Base-by-base conservation (phyloP, 2,329 filamentous ascomycete species). In the Ampelomyces quisqualis region DNA sequence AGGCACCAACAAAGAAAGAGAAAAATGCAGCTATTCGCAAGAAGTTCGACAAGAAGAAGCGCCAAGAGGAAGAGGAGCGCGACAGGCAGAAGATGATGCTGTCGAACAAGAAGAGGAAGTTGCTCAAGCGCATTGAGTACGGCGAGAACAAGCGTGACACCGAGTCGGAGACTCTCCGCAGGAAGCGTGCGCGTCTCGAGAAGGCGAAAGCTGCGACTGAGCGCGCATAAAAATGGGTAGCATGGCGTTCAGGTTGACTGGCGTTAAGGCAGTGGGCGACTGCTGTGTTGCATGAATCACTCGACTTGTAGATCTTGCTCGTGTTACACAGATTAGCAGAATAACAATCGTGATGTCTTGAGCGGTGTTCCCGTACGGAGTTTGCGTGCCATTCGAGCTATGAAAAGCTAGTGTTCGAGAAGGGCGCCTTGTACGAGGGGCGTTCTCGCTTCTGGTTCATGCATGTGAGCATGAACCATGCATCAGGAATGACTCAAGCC, bases 11-110 rank as follows among this genome's bases (percentile, higher is more conserved):
- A 51, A 66, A 46, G 64, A 80, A 76, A 58, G 72, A 72, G 14
- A 81, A 84, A 54, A 86, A 88, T 55, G 84, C 81, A 11, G 80
- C 77, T 54, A 86, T 58, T 74, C 85, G 85, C 74, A 84, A 87
- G 71, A 70, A 73, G 45, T 80, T 82, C 23, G 80, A 82, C 45
- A 78, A 77, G 65, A 79, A 81, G 59, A 67, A 71, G 58, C 72
- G 71, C 51, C 73, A 79, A 60, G 87, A 93, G 64, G 84, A 86
- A 3, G 93, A 97, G 70, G 90, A 97, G 60, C 71, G 94, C 43
- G 90, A 95, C 70, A 80, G 91, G 49, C 85, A 88, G 68, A 96
- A 95, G 81, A 93, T 94, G 75, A 98, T 98, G 93, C 84, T 97
- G 77, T 88, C 86, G 70, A 88, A 94, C 71, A 93, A 94, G 81